These are phyloP conservation scores for Mycena capillaripes DNA, from an alignment of 768 basidiomycete species.

Conservation along the genomic window DNA sequence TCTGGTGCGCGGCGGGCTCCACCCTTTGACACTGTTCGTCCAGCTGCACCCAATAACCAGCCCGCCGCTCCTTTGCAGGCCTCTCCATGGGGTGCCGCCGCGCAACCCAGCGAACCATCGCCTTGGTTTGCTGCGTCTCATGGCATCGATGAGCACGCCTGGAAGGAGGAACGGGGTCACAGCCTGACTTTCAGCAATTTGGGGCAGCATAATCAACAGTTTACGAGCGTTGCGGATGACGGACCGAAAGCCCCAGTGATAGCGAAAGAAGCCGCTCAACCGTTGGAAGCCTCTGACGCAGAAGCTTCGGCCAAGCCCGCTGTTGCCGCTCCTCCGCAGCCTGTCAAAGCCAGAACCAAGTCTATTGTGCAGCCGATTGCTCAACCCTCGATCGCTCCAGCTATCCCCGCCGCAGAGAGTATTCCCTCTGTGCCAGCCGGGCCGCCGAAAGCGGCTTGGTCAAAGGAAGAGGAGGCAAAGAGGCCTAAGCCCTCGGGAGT, in stretches of 20 bases:
- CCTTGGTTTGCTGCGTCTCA: conserved; percentile 70
- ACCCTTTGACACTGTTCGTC: conserved; percentile 60
- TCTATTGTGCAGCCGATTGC: conserved; percentile 34
- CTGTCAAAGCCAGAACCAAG: conserved; percentile 38
- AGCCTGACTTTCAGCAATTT: conserved; percentile 72
- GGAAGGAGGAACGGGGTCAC: conserved; percentile 58
- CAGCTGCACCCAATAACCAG: conserved; percentile 47
- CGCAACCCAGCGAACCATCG: conserved; percentile 58
- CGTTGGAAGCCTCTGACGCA: conserved; percentile 32
- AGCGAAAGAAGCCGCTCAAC: conserved; percentile 10
- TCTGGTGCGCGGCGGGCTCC: conserved; percentile 49
- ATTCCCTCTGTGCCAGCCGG: conserved; percentile 42
- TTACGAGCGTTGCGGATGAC: conserved; percentile 36
- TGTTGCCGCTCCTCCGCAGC: conserved; percentile 36
- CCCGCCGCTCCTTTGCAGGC: conserved; percentile 42
- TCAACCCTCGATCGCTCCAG: conserved; percentile 32
- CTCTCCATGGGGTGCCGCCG: conserved; percentile 55
- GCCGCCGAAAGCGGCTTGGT: conserved; percentile 71
- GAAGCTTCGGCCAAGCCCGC: conserved; percentile 31
- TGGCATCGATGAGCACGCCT: conserved; percentile 58
- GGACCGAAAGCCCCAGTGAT: conserved; percentile 19
- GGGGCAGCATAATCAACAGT: conserved; percentile 69
- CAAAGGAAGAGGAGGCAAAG: conserved; percentile 77
- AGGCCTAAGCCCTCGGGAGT: conserved; percentile 60
- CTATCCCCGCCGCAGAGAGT: conserved; percentile 36